Evolutionary conservation across 1,284 basidiomycete species (phyloP), one percentile per base, ranked within the genome.

Genomic region (Cerrena zonata): DNA sequence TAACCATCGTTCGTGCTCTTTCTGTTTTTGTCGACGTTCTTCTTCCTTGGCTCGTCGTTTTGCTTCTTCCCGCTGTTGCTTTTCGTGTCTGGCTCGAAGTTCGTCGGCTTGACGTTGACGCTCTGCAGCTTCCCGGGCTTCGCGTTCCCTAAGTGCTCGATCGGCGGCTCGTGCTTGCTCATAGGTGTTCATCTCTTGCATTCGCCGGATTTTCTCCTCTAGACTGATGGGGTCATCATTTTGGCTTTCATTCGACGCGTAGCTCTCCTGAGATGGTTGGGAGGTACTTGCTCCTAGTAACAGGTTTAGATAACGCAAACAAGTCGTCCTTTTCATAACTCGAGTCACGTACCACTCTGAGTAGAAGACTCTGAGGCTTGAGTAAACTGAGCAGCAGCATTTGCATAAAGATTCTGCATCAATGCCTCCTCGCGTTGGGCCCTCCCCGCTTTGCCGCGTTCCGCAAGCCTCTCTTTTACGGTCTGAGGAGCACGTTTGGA

Each of bases 1-100:
- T 3, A 73, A 64, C 79, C 78, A 84, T 53, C 78, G 73, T 38
- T 68, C 67, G 65, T 74, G 67, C 3, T 73, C 24, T 23, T 47
- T 25, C 5, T 37, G n/a, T 39, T 22, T 47, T 11, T 23, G 30
- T 23, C 46, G 2, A 19, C 46, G 15, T 18, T 39, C 36, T 5
- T n/a, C 15, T 30, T 47, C 46, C 15, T 22, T 3, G 7, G 30
- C 30, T 15, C 30, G 15, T 34, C 30, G 30, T 34, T 15, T 7
- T 42, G 19, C 41, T 42, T 23, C 13, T 15, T 42, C 41, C 22
- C 19, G n/a, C 21, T 19, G 4, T 19, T 47, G 30, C 23, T 24
- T n/a, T 23, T 47, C 46, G 30, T 38, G 7, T n/a, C 46, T 13
- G 21, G 34, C 34, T 11, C 25, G 25, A 12, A 15, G 34, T 15